phyloP scores from a whole-genome alignment of 176 grass and related monocot genomes.

The Oropetium thomaeum region DNA sequence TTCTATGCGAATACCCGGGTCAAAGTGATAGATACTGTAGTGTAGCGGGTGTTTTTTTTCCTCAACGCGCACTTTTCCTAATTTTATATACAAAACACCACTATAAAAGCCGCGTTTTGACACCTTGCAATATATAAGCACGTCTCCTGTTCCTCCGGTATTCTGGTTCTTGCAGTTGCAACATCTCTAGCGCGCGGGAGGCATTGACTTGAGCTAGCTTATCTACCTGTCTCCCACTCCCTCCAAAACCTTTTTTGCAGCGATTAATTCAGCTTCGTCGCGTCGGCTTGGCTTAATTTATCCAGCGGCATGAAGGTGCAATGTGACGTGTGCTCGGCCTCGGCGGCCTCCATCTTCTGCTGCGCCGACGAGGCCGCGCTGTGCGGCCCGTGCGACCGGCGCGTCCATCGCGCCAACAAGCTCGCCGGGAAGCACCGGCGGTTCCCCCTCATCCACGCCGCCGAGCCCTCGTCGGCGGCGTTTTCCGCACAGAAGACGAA shows the following conservation, averaged over 20 bases:
- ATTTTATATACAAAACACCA: background rate
- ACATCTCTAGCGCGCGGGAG: slow-evolving; percentile 15
- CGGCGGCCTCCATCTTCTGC: slow-evolving; percentile 83
- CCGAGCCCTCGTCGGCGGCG: slow-evolving; percentile 9
- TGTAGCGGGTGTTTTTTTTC: background rate
- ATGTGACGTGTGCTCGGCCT: slow-evolving; percentile 68
- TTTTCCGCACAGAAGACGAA: slow-evolving; percentile 11
- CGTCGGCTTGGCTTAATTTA: background rate
- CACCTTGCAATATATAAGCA: slow-evolving; percentile 39
- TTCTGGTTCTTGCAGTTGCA: background rate
- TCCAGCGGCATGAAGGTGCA: slow-evolving; percentile 65
- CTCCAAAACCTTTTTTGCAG: background rate
- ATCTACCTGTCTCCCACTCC: background rate
- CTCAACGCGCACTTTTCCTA: background rate
- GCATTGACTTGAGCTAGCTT: slow-evolving; percentile 19
- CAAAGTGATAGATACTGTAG: no score
- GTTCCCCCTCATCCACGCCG: slow-evolving; percentile 55
- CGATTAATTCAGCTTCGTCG: background rate
- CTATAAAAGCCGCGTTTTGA: background rate
- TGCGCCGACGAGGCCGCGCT: slow-evolving; percentile 86
- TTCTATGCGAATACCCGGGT: background rate
- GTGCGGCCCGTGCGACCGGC: slow-evolving; percentile 62
- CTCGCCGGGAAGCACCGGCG: slow-evolving; percentile 72
- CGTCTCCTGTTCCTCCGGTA: slow-evolving; percentile 2
- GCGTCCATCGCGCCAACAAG: slow-evolving; percentile 75